Percentiles rank a stretch among this genome's conserved stretches.
These are phyloP conservation scores for Kluyveromyces starmeri DNA, from an alignment of 805 yeast genomes.

Conservation along the genomic window DNA sequence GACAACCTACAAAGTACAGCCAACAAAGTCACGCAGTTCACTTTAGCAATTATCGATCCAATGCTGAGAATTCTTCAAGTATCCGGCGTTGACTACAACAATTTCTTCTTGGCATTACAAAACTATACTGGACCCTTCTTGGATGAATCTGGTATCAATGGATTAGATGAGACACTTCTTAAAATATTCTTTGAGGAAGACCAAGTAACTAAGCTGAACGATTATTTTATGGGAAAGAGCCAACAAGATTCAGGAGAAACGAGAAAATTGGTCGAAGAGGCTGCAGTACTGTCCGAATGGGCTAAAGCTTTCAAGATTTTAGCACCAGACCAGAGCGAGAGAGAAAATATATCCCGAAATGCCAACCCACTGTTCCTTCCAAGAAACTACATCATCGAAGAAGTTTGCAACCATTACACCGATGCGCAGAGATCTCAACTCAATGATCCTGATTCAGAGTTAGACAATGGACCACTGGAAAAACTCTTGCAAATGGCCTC, in stretches of 20 bases:
- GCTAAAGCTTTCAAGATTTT: conserved; percentile 39
- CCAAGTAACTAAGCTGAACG: conserved; percentile 15
- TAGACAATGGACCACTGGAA: conserved; percentile 36
- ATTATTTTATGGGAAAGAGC: conserved; percentile 22
- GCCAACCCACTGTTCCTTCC: conserved; percentile 78
- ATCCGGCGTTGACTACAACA: conserved; percentile 69
- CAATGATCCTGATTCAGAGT: conserved; percentile 11
- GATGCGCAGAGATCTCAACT: conserved; percentile 43
- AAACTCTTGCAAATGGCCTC: conserved; percentile 64
- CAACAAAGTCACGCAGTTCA: conserved; percentile 14
- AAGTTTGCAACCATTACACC: conserved; percentile 54
- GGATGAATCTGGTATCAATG: conserved; percentile 15
- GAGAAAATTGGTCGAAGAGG: conserved; percentile 32
- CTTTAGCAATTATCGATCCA: conserved; percentile 40
- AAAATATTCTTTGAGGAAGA: conserved; percentile 15
- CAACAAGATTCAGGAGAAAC: conserved; percentile 30
- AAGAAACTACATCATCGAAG: conserved; percentile 77
- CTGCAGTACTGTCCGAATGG: conserved; percentile 41
- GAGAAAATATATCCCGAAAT: conserved; percentile 35
- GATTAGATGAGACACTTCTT: conserved; percentile 14
- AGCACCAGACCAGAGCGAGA: conserved; percentile 31
- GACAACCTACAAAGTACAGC: conserved; percentile 11
- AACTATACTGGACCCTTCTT: conserved; percentile 33
- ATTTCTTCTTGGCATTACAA: conserved; percentile 63
- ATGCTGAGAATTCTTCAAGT: conserved; percentile 51